phyloP scores from a whole-genome alignment of 108 stramenopile genomes.

The Cyclotella choctawhatcheeana region DNA sequence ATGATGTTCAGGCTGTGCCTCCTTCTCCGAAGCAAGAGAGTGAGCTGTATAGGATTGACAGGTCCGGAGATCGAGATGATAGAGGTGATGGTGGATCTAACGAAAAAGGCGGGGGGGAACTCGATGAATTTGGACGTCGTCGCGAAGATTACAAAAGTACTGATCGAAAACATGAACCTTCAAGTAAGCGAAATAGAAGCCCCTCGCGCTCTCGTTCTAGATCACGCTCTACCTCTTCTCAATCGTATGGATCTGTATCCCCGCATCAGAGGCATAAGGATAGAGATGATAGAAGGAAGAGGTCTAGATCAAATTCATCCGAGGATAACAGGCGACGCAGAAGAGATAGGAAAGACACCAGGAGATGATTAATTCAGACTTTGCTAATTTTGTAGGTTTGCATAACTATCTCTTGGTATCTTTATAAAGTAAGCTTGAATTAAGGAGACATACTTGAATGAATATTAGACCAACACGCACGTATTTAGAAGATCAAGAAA shows the following conservation, averaged over 20 bases:
- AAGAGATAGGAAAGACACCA: conserved; percentile 1
- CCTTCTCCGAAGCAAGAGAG: conserved; percentile 18
- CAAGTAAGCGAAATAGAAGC: neutral
- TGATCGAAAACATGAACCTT: neutral
- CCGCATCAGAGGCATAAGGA: neutral
- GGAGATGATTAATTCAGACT: neutral
- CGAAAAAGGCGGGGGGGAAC: conserved; percentile 4
- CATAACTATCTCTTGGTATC: too few relatives aligned
- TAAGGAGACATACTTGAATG: too few relatives aligned
- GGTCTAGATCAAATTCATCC: conserved; percentile 13
- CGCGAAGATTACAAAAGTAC: conserved; percentile 10
- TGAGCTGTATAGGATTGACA: neutral
- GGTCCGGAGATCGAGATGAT: neutral
- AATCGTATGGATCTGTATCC: conserved; percentile 5
- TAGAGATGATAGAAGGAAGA: conserved; percentile 6
- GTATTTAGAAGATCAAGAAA: too few relatives aligned
- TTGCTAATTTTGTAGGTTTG: too few relatives aligned
- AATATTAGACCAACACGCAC: too few relatives aligned
- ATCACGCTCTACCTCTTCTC: conserved; percentile 9
- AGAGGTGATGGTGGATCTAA: neutral
- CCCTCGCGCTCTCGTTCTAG: neutral
- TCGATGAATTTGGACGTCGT: conserved; percentile 43
- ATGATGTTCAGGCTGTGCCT: neutral
- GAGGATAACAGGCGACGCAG: conserved; percentile 3
- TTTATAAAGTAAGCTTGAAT: too few relatives aligned